phyloP scores from a whole-genome alignment of 441 rosid species.

The Syzygium syzygioides region DNA sequence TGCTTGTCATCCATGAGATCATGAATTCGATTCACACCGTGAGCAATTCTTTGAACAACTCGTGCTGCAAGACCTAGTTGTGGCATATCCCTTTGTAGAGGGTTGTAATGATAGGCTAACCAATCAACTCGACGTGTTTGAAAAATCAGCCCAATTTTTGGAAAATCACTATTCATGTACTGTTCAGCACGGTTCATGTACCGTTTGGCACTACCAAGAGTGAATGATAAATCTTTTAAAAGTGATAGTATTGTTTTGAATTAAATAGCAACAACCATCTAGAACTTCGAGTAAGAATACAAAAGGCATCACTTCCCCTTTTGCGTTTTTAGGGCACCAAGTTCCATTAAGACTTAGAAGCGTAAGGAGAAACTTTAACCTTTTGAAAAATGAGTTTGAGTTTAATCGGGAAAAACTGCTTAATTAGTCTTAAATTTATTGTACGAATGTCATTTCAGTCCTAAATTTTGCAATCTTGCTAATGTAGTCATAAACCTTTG shows the following conservation, averaged over 20 bases:
- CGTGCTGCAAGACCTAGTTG: rapidly evolving
- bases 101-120: not conserved
- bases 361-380: not conserved
- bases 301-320: not conserved
- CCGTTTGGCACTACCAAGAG: too few species aligned
- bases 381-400: not conserved
- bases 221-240: not conserved
- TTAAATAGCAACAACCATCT: not conserved
- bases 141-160: too few species aligned
- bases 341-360: not conserved
- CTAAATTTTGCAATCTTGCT: rapidly evolving
- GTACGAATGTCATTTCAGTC: not conserved
- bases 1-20: not conserved
- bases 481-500: not conserved
- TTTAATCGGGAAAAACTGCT: not conserved
- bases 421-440: not conserved
- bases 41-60: rapidly evolving
- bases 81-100: rapidly evolving
- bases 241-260: not conserved
- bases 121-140: not conserved
- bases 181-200: too few species aligned
- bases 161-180: too few species aligned
- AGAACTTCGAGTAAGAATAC: not conserved
- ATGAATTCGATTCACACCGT: rapidly evolving
- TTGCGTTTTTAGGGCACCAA: not conserved